A percentile compares a stretch with the other conserved stretches of the same genome.
These are phyloP conservation scores for Plasmodium coatneyi DNA, from an alignment of 169 alveolate genomes.

Conservation along the genomic window DNA sequence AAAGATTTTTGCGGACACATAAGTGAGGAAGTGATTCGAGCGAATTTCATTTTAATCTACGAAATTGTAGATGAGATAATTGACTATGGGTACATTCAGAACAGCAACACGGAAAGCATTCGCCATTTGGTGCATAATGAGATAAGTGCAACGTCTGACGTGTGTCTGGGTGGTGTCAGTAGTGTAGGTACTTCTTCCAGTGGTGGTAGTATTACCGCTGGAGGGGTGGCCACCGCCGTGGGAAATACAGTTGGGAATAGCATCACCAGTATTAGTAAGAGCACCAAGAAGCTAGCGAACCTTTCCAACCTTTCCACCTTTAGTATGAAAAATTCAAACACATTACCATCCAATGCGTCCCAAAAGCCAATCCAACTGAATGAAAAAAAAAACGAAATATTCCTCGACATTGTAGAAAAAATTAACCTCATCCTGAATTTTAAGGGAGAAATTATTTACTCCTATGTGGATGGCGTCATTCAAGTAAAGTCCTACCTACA, in stretches of 20 bases:
- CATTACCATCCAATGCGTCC: conserved; percentile 87
- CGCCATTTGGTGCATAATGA: conserved; percentile 85
- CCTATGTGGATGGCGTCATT: conserved; percentile 95
- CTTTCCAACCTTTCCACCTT: conserved; percentile 25
- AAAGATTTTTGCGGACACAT: conserved; percentile 98
- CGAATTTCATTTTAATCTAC: conserved; percentile 96
- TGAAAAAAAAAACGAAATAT: conserved; percentile 75
- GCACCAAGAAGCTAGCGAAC: conserved; percentile 12
- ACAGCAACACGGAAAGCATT: conserved; percentile 94
- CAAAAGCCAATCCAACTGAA: conserved; percentile 84
- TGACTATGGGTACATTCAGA: conserved; percentile 97
- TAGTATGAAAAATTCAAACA: conserved; percentile 72
- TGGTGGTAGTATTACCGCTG: background rate
- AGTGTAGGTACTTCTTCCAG: background rate
- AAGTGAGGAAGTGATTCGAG: conserved; percentile 96
- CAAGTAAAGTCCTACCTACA: conserved; percentile 91
- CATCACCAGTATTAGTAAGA: background rate
- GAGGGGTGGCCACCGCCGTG: background rate
- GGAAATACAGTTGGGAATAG: background rate
- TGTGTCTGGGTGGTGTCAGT: background rate
- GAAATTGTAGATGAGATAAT: conserved; percentile 97
- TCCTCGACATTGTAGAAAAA: conserved; percentile 81
- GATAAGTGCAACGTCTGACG: background rate
- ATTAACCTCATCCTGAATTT: conserved; percentile 89
- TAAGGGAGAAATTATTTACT: conserved; percentile 89